These are phyloP conservation scores for Rhynchosporium graminicola DNA, from an alignment of 2,329 filamentous ascomycete species.

Conservation along the genomic window DNA sequence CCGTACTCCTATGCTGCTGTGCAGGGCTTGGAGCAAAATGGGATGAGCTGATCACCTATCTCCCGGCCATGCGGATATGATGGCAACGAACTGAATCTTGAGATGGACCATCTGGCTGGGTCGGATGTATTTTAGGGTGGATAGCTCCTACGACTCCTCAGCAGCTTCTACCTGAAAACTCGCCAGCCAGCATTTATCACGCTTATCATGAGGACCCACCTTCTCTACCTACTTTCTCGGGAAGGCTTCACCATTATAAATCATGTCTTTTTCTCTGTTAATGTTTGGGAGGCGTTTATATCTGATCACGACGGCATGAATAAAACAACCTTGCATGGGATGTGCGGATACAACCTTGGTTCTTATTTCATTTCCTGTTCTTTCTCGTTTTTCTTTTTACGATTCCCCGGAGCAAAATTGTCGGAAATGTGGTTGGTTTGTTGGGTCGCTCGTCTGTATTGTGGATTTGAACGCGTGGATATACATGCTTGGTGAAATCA, in stretches of 20 bases:
- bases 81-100: not conserved
- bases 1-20: conserved; percentile 66
- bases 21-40: conserved; percentile 47
- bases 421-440: not conserved
- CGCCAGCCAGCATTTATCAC: not conserved
- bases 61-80: not conserved
- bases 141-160: too few relatives aligned
- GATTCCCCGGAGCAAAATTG: not conserved
- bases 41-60: conserved; percentile 12
- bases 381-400: not conserved
- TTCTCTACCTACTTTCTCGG: not conserved
- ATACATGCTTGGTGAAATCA: not conserved
- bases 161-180: not conserved
- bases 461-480: not conserved
- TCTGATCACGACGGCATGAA: conserved; percentile 4
- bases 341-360: not conserved
- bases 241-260: not conserved
- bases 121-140: too few relatives aligned
- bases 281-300: not conserved
- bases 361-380: not conserved
- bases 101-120: too few relatives aligned
- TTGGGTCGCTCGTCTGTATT: not conserved
- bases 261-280: not conserved
- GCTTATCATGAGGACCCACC: not conserved
- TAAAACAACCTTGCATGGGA: not conserved